Percentiles rank a stretch among this genome's conserved stretches.
These are phyloP conservation scores for Hanseniaspora occidentalis DNA, from an alignment of 805 yeast genomes.

Conservation along the genomic window DNA sequence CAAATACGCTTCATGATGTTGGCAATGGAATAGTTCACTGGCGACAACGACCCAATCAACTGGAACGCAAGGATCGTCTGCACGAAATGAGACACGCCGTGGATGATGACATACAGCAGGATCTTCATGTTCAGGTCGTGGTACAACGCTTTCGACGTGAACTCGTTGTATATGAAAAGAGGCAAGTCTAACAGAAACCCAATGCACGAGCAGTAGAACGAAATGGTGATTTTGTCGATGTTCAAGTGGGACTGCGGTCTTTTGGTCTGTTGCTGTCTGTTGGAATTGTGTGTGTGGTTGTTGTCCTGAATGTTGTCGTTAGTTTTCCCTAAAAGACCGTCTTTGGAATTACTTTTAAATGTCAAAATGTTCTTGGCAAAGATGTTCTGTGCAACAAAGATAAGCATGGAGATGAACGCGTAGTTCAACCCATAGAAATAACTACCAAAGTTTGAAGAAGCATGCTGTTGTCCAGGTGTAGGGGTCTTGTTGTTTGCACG, in stretches of 20 bases:
- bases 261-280: conserved; percentile 18
- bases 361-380: conserved; percentile 68
- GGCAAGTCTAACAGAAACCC: conserved; percentile 61
- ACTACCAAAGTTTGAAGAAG: conserved; percentile 5
- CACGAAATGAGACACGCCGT: conserved; percentile 57
- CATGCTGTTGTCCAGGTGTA: too few relatives aligned
- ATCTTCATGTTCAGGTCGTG: conserved; percentile 20
- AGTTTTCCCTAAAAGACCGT: conserved; percentile 8
- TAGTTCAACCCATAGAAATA: conserved; percentile 24
- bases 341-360: conserved; percentile 24
- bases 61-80: conserved; percentile 71
- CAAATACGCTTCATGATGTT: conserved; percentile 64
- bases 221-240: conserved; percentile 57
- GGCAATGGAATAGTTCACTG: conserved; percentile 70
- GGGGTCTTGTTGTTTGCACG: too few relatives aligned
- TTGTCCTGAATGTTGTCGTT: conserved; percentile 13
- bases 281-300: conserved; percentile 13
- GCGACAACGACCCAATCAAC: conserved; percentile 56
- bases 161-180: conserved; percentile 47
- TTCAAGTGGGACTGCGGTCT: conserved; percentile 24
- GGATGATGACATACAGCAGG: conserved; percentile 34
- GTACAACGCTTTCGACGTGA: conserved; percentile 17
- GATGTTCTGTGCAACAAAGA: conserved; percentile 68
- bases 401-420: conserved; percentile 33
- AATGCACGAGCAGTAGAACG: conserved; percentile 56